phyloP scores from a whole-genome alignment of 306 rosid species.

The Fragaria iinumae region DNA sequence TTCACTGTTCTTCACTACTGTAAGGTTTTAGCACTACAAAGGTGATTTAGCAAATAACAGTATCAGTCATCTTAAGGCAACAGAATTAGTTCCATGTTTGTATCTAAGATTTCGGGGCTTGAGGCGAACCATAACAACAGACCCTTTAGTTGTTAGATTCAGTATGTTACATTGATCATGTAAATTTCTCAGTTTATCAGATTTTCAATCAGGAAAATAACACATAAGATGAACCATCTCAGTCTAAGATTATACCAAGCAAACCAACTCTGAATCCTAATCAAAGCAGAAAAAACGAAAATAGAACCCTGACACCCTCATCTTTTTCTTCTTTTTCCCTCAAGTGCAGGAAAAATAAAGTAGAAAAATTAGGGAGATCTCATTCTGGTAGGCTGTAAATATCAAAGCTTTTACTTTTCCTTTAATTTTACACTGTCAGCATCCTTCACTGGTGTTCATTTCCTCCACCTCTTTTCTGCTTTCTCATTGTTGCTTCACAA shows the following conservation, averaged over 20 bases:
- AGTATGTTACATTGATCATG: not conserved
- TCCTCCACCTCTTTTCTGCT: conserved; percentile 31
- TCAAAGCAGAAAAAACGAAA: not conserved
- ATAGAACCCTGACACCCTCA: not conserved
- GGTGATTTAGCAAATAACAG: not conserved
- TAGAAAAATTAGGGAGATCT: conserved; percentile 35
- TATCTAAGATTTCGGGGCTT: not conserved
- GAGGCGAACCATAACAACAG: not conserved
- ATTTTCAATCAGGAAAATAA: not conserved
- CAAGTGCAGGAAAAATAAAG: not conserved
- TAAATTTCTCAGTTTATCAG: not conserved
- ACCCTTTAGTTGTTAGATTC: not conserved
- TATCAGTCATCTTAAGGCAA: not conserved
- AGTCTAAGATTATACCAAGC: not conserved
- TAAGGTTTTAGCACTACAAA: not conserved
- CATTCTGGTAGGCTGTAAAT: conserved; percentile 55
- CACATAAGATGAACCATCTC: not conserved
- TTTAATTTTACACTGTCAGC: conserved; percentile 36
- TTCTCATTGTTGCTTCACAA: conserved; percentile 53
- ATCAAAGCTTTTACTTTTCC: conserved; percentile 46
- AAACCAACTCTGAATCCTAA: not conserved
- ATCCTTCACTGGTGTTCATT: conserved; percentile 24
- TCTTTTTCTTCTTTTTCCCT: too few relatives aligned
- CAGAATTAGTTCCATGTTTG: not conserved
- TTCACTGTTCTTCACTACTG: conserved; percentile 1